A percentile compares a stretch with the other conserved stretches of the same genome.
phyloP scores from a whole-genome alignment of 345 rosid species.

The Brassica rapa region DNA sequence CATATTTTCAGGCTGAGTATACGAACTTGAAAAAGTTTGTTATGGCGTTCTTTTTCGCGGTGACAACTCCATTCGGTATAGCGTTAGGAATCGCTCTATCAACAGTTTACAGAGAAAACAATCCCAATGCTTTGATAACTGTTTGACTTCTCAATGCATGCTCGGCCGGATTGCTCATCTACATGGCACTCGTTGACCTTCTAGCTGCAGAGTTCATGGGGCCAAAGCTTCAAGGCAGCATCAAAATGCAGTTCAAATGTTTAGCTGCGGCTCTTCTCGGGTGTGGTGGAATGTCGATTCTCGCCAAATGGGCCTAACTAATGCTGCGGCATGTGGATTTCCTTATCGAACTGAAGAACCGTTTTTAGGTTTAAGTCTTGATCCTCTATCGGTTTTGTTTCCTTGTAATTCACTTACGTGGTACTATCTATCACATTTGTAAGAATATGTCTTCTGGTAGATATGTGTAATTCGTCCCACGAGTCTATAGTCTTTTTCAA shows the following conservation, averaged over 20 bases:
- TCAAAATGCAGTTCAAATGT: neutral
- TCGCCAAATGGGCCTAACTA: constrained; percentile 73
- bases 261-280: neutral
- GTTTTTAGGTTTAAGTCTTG: constrained; percentile 32
- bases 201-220: neutral
- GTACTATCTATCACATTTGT: constrained; percentile 11
- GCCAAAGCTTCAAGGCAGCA: neutral
- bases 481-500: neutral
- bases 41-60: neutral
- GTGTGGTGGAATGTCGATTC: constrained; percentile 51
- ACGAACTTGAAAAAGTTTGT: neutral
- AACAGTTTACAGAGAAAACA: neutral
- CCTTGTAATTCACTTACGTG: constrained; percentile 8
- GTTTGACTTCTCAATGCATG: constrained; percentile 1
- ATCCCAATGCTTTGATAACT: neutral
- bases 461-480: constrained; percentile 20
- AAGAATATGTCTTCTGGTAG: constrained; percentile 11
- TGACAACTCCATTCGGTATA: neutral
- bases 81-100: constrained; percentile 3
- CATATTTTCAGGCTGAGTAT: neutral
- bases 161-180: neutral
- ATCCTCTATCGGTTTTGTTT: neutral
- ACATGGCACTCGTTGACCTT: constrained; percentile 3
- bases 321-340: neutral
- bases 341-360: neutral